Evolutionary conservation across 345 rosid species (phyloP).

Genomic region (Excoecaria agallocha): DNA sequence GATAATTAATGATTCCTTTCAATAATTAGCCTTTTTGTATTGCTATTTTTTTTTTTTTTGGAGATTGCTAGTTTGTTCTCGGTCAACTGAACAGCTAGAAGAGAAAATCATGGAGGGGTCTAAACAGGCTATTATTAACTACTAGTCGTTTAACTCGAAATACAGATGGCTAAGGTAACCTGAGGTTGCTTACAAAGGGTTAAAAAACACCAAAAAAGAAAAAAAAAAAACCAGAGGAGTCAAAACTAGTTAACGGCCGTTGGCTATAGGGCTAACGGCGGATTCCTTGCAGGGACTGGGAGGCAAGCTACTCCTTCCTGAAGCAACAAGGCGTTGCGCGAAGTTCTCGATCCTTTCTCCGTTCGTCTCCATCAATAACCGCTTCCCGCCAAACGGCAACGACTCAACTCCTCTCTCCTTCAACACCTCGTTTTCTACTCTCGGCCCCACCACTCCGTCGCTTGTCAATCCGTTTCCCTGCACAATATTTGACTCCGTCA

Average conservation of each 20-base stretch:
- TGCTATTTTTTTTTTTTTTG: not conserved
- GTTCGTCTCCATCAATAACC: constrained; percentile 79
- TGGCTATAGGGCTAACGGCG: constrained; percentile 56
- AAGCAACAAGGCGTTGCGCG: constrained; percentile 76
- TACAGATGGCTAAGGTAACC: constrained; percentile 16
- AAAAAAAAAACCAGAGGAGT: not conserved
- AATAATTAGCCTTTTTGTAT: not conserved
- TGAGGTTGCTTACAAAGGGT: constrained; percentile 14
- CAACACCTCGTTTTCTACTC: constrained; percentile 50
- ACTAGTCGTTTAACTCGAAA: constrained; percentile 10
- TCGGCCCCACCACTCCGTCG: constrained; percentile 41
- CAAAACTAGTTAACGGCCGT: constrained; percentile 46
- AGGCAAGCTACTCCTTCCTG: constrained; percentile 70
- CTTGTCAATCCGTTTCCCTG: constrained; percentile 60
- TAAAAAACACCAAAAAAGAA: not conserved
- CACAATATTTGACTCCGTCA: constrained; percentile 29
- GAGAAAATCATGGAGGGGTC: not conserved
- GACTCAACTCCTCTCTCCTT: constrained; percentile 79
- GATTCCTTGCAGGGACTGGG: constrained; percentile 85
- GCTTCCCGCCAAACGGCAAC: constrained; percentile 89
- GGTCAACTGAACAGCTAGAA: constrained; percentile 4
- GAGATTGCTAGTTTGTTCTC: not conserved
- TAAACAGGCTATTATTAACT: constrained; percentile 7
- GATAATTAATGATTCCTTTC: not conserved
- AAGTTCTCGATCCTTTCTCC: constrained; percentile 71